phyloP scores from a whole-genome alignment of 331 rosid species.

The Acacia pycnantha region DNA sequence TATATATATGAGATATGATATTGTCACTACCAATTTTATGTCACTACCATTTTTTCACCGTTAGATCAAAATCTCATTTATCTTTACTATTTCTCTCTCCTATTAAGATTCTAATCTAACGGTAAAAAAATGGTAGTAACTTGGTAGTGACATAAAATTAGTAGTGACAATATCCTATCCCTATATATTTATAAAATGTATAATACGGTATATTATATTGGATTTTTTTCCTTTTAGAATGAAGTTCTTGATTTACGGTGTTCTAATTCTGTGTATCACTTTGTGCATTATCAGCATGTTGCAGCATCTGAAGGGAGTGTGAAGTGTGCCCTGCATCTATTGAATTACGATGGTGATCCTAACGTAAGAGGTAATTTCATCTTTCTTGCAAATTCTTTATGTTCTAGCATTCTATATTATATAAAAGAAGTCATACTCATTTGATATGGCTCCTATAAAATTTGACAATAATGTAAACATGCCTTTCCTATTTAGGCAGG shows the following conservation, averaged over 20 bases:
- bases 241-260: neutral
- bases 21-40: too few relatives aligned
- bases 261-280: neutral
- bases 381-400: neutral
- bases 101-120: too few relatives aligned
- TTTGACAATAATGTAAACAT: neutral
- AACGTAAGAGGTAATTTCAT: conserved; percentile 65
- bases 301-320: conserved; percentile 77
- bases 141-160: too few relatives aligned
- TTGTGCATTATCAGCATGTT: conserved; percentile 58
- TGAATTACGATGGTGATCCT: conserved; percentile 76
- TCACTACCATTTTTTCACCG: too few relatives aligned
- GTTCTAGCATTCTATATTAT: neutral
- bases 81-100: too few relatives aligned
- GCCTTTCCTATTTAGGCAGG: conserved; percentile 2
- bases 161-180: too few relatives aligned
- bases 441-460: neutral
- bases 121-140: too few relatives aligned
- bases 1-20: too few relatives aligned
- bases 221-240: neutral
- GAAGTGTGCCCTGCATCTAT: conserved; percentile 67
- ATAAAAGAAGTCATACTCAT: neutral
- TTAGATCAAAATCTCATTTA: too few relatives aligned
- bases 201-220: too few relatives aligned
- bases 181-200: too few relatives aligned